Conservation (phyloP, 306 rosid genomes). For the Prunus mongolica region DNA sequence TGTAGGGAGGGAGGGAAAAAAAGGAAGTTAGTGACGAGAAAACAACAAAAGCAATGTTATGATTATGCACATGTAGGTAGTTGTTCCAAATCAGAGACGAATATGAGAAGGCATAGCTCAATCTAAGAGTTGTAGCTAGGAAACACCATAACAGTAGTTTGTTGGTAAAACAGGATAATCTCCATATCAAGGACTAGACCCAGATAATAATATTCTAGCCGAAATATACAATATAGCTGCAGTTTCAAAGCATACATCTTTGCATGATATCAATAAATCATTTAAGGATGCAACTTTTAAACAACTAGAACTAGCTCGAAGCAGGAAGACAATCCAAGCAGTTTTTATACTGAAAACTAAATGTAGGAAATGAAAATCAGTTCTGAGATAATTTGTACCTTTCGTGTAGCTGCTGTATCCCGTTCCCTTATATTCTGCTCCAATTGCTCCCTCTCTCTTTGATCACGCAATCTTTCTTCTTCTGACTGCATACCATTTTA, state of each 20-base stretch:
- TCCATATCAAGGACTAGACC: too few relatives aligned
- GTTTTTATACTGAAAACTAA: neutral
- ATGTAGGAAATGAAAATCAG: neutral
- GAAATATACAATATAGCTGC: too few relatives aligned
- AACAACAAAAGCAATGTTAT: neutral
- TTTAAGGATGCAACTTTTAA: too few relatives aligned
- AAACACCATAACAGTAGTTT: too few relatives aligned
- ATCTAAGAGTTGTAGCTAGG: too few relatives aligned
- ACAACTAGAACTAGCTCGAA: too few relatives aligned
- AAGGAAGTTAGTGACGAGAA: conserved; percentile 14
- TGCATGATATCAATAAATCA: too few relatives aligned
- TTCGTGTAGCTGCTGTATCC: conserved; percentile 73
- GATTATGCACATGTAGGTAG: neutral
- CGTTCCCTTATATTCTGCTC: conserved; percentile 72
- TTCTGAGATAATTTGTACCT: conserved; percentile 41
- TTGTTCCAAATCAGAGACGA: too few relatives aligned
- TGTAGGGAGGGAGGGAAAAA: conserved; percentile 25
- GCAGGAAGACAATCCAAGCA: conserved; percentile 4
- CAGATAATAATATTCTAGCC: too few relatives aligned
- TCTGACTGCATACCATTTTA: conserved; percentile 58
- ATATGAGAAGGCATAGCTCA: too few relatives aligned
- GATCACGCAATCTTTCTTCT: conserved; percentile 89
- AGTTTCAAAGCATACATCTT: too few relatives aligned
- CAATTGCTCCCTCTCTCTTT: conserved; percentile 82
- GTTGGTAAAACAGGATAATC: too few relatives aligned